Evolutionary conservation across 169 alveolate genomes (phyloP).

Genomic region (Plasmodium cynomolgi): DNA sequence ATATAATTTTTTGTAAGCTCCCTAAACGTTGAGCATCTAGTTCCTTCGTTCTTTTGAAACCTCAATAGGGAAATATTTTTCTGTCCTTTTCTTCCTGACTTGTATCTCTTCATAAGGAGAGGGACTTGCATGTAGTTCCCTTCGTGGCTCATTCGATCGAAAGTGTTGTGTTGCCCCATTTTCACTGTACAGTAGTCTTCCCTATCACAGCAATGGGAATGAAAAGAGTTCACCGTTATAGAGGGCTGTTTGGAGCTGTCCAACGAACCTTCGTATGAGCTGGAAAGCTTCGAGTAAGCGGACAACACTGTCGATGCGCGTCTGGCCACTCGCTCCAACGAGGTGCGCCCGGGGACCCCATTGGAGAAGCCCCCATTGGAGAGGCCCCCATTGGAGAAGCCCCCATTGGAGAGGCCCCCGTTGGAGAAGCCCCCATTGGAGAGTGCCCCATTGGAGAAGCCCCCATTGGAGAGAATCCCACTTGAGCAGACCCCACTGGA

Average conservation of each 20-base stretch:
- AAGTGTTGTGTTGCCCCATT: neutral
- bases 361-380: neutral
- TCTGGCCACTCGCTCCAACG: neutral
- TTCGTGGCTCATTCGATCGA: neutral
- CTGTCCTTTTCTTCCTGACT: neutral
- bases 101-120: neutral
- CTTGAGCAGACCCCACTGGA: no score
- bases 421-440: neutral
- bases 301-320: neutral
- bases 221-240: neutral
- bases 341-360: neutral
- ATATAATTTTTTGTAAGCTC: neutral
- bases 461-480: neutral
- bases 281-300: neutral
- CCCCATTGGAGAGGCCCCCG: neutral
- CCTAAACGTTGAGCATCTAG: neutral
- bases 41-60: neutral
- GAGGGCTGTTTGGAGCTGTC: neutral
- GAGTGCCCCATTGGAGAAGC: neutral
- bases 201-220: neutral
- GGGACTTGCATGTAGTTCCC: neutral
- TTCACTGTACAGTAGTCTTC: neutral
- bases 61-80: neutral
- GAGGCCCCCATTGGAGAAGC: neutral
- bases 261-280: neutral